Evolutionary conservation across 352 stramenopile species (phyloP).

Genomic region (Phytophthora macrochlamydospora): DNA sequence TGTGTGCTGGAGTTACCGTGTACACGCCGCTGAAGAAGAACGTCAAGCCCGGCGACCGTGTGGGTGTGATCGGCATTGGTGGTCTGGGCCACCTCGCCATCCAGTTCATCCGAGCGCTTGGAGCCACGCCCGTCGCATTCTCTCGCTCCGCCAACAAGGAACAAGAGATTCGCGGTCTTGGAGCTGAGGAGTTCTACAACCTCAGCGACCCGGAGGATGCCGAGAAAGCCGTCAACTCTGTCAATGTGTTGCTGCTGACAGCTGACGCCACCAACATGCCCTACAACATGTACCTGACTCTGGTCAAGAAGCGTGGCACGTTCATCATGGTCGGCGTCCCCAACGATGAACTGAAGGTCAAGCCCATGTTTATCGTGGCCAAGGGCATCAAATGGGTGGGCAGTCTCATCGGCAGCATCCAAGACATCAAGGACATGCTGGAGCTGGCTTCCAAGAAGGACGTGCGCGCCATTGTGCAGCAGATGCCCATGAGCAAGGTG

Average conservation of each 20-base stretch:
- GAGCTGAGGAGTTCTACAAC: slow-evolving; percentile 4
- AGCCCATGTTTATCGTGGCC: slow-evolving; percentile 1
- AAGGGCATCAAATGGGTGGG: slow-evolving; percentile 3
- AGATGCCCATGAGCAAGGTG: slow-evolving; percentile 3
- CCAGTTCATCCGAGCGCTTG: slow-evolving; percentile 1
- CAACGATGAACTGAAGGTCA: slow-evolving; percentile 1
- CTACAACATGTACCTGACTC: slow-evolving; percentile 1
- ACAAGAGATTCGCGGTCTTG: neutral
- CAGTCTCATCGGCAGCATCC: slow-evolving; percentile 4
- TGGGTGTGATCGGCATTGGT: slow-evolving; percentile 1
- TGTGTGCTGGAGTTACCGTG: slow-evolving; percentile 1
- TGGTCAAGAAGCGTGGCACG: slow-evolving; percentile 3
- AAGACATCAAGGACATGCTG: slow-evolving; percentile 3
- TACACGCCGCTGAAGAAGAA: neutral
- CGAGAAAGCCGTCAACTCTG: slow-evolving; percentile 1
- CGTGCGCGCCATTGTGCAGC: neutral
- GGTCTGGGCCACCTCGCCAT: neutral
- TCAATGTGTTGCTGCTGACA: slow-evolving; percentile 1
- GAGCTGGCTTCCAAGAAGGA: slow-evolving; percentile 1
- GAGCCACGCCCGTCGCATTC: neutral
- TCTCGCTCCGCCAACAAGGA: slow-evolving; percentile 2
- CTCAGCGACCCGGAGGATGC: neutral
- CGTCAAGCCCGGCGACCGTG: slow-evolving; percentile 1
- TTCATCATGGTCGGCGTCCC: slow-evolving; percentile 2
- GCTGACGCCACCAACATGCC: slow-evolving; percentile 1